Base-by-base conservation (phyloP, 2,329 filamentous ascomycete species). In the Hypoxylon sp. region DNA sequence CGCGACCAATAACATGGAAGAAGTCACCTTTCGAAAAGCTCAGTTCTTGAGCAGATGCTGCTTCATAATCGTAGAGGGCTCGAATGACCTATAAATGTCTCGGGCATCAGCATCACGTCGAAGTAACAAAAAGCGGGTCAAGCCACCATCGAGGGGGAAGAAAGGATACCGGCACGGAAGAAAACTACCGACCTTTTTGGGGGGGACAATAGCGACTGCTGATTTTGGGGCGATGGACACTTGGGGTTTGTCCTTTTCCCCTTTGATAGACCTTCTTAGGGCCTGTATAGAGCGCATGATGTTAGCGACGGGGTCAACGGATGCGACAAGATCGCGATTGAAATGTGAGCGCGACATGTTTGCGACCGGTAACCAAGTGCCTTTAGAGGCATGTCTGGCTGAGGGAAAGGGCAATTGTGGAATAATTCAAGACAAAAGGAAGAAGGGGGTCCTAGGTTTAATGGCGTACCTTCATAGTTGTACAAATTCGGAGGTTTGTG, bases 1-100 rank as follows among this genome's bases (percentile, higher is more conserved):
- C 96, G 80, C 95, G 92, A 76, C 93, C 94, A 80, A 98, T 95
- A 72, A 99, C 96, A 84, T 98, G 95, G 80, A 99, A 96, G 81
- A 98, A 99, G 80, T 99, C 96, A 77, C 96, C 96, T 79, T 94
- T 92, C 73, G 91, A 94, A 82, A 99, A 99, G 79, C 92, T 91
- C 76, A 99, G 86, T 83, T 97, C 91, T 79, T 95, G 91, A 59
- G 83, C 83, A 67, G 90, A 89, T 76, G 91, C 88, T 66, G 94
- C 92, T 77, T 91, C 88, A 83, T 97, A 97, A 81, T 97, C 93
- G 86, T 97, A 97, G 66, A 98, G 91, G 31, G 96, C 96, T 85
- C 95, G 94, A 81, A 99, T 99, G 68, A 99, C 94, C 94, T 98
- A 77, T 26, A 55, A 13, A 68, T 60, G 59, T 63, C 52, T 67